These are phyloP conservation scores for Spirogloea muscicola DNA, from an alignment of 139 green algal genomes.

Conservation along the genomic window DNA sequence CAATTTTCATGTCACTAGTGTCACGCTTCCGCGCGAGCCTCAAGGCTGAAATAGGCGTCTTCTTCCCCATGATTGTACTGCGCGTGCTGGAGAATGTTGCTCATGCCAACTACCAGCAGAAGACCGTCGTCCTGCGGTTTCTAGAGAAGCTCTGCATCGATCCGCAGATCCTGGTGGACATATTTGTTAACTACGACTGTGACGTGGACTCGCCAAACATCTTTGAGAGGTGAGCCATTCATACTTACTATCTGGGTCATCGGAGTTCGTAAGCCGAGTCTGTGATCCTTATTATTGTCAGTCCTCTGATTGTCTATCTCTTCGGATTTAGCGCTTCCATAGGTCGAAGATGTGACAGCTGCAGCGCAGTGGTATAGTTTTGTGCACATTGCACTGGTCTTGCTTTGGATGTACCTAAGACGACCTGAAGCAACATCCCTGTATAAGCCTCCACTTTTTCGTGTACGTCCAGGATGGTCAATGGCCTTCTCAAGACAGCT, in stretches of 20 bases:
- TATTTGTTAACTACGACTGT: slow-evolving; percentile 98
- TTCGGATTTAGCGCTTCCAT: too few species aligned
- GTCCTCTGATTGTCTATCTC: too few species aligned
- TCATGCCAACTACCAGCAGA: slow-evolving; percentile 46
- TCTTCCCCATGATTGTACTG: slow-evolving; percentile 96
- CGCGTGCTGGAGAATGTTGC: slow-evolving; percentile 68
- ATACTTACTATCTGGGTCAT: too few species aligned
- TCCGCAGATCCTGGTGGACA: slow-evolving; percentile 88
- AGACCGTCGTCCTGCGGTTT: slow-evolving; percentile 61
- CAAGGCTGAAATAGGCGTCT: slow-evolving; percentile 88
- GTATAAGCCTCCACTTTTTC: neutral
- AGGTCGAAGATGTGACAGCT: too few species aligned
- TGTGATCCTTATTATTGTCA: too few species aligned
- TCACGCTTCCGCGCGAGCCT: slow-evolving; percentile 72
- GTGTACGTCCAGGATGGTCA: slow-evolving; percentile 28
- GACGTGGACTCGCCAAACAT: slow-evolving; percentile 81
- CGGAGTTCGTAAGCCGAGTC: too few species aligned
- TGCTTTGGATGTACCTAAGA: too few species aligned
- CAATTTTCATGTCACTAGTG: slow-evolving; percentile 90
- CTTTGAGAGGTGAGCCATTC: slow-evolving; percentile 71
- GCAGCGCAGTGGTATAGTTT: too few species aligned
- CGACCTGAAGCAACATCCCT: too few species aligned
- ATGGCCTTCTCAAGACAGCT: slow-evolving; percentile 71
- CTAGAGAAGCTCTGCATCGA: slow-evolving; percentile 68
- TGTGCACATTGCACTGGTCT: too few species aligned